Percentiles rank a stretch among this genome's conserved stretches.
Evolutionary conservation across 2,329 filamentous ascomycete genomes (phyloP).

Genomic region (Colletotrichum neosansevieriae): DNA sequence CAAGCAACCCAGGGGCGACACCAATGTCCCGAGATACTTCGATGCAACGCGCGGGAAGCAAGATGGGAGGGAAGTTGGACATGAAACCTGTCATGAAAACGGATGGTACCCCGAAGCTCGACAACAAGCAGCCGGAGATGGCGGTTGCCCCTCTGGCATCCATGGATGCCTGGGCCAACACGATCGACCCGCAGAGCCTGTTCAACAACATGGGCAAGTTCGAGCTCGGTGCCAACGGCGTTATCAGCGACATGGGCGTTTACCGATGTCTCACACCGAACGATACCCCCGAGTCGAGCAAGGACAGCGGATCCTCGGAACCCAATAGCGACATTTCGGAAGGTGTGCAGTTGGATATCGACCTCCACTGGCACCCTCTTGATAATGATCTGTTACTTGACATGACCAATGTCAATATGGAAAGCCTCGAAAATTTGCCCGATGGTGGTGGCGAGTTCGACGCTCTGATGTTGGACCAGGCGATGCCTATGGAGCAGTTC

Average conservation of each 20-base stretch:
- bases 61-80: conserved; percentile 56
- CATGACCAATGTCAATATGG: conserved; percentile 53
- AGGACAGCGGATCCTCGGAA: conserved; percentile 70
- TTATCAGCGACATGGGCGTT: conserved; percentile 65
- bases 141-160: conserved; percentile 39
- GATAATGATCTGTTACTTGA: conserved; percentile 59
- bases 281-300: conserved; percentile 74
- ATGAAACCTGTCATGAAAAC: conserved; percentile 47
- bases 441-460: conserved; percentile 41
- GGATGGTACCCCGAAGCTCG: conserved; percentile 42
- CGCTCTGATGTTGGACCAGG: conserved; percentile 41
- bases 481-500: conserved; percentile 38
- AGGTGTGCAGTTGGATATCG: conserved; percentile 64
- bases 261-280: conserved; percentile 70
- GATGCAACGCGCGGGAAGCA: conserved; percentile 64
- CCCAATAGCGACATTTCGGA: conserved; percentile 73
- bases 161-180: conserved; percentile 52
- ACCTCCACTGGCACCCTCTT: conserved; percentile 63
- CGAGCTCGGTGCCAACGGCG: conserved; percentile 57
- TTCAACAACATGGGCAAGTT: conserved; percentile 55
- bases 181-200: conserved; percentile 57
- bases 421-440: conserved; percentile 42
- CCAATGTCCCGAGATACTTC: conserved; percentile 64
- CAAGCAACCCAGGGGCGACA: conserved; percentile 55
- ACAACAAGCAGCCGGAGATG: conserved; percentile 49